Evolutionary conservation across 768 basidiomycete species (phyloP).

Genomic region (Hortiboletus flavorubellus): DNA sequence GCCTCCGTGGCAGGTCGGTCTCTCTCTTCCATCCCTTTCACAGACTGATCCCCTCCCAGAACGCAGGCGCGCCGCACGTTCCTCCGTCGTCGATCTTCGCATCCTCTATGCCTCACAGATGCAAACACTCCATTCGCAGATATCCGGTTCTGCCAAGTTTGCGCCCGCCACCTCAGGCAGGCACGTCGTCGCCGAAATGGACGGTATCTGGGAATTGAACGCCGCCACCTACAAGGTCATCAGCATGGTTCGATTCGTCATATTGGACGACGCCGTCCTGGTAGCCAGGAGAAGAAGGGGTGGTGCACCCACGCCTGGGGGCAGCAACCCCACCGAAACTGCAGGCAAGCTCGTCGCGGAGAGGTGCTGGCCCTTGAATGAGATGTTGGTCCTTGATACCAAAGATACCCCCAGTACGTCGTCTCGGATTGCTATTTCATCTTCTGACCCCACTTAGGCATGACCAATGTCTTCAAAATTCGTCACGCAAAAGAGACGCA

Average conservation of each 20-base stretch:
- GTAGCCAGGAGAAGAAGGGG: constrained; percentile 77
- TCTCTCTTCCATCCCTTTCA: constrained; percentile 25
- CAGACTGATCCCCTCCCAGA: constrained; percentile 31
- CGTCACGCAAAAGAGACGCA: constrained; percentile 90
- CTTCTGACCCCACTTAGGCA: constrained; percentile 37
- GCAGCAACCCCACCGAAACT: constrained; percentile 55
- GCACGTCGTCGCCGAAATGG: constrained; percentile 85
- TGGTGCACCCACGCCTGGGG: constrained; percentile 54
- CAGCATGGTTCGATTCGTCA: constrained; percentile 82
- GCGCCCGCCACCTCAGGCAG: constrained; percentile 88
- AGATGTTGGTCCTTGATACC: constrained; percentile 93
- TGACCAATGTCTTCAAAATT: constrained; percentile 98
- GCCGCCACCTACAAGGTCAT: constrained; percentile 93
- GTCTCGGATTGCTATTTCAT: background rate
- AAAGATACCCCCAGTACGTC: constrained; percentile 86
- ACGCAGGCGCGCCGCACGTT: constrained; percentile 65
- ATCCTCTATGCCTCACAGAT: constrained; percentile 94
- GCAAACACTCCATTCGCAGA: constrained; percentile 81
- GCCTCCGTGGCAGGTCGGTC: constrained; percentile 52
- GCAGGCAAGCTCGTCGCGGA: constrained; percentile 85
- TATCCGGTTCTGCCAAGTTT: constrained; percentile 95
- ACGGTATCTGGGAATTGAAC: constrained; percentile 80
- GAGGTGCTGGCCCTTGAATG: constrained; percentile 87
- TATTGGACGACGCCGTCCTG: constrained; percentile 88
- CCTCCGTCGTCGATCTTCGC: constrained; percentile 93